Base-by-base conservation (phyloP, 139 green algal genomes). In the Pedinophyceae sp. region DNA sequence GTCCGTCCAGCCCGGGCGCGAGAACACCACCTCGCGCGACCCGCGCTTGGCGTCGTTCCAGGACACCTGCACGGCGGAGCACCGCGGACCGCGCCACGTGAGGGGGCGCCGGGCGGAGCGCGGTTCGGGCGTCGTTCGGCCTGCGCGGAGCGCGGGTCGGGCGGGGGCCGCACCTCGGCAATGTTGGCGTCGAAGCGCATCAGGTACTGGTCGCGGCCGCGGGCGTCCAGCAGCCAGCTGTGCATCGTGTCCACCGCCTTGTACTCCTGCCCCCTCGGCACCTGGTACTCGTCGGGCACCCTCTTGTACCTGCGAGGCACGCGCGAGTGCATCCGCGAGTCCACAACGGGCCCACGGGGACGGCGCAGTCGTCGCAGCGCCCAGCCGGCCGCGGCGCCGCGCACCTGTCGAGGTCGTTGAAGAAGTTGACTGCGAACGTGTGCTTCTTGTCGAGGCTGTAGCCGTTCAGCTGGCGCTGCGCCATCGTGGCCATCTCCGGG, bases 391-490 rank as follows among this genome's bases (percentile, higher is more conserved):
- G 7, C 34, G 13, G 10, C 34, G 7, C 13, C 34, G 34, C 34
- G 45, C 59, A 71, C 53, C 67, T 77, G 17, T 94, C 89, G 50
- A 95, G 79, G 61, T 96, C 91, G 50, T 97, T 85, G 65, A 95
- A 94, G 61, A 90, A 80, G 45, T 62, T 83, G 19, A 93, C 81
- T 2, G 61, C 67, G 61, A 97, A 94, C n/a, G 74, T 78, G 80
- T 99, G 91, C 20, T 55, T 71, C 79, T 95, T 97, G 78, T 99
- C 91, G 39, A 97, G 81, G 67, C 86, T 79, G 71, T 95, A 95
- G 4, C 81, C 81, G 57, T 93, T 65, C 7, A 60, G 72, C 52
- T 74, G 57, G 47, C 73, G 48, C 26, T 54, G 48, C 22, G 71
- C 69, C 16, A 30, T 28, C n/a, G 68, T n/a, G 18, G 71, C 71